Evolutionary conservation across 495 filamentous ascomycete species (phyloP), one percentile per base, ranked within the genome.

Genomic region (Monascus purpureus): DNA sequence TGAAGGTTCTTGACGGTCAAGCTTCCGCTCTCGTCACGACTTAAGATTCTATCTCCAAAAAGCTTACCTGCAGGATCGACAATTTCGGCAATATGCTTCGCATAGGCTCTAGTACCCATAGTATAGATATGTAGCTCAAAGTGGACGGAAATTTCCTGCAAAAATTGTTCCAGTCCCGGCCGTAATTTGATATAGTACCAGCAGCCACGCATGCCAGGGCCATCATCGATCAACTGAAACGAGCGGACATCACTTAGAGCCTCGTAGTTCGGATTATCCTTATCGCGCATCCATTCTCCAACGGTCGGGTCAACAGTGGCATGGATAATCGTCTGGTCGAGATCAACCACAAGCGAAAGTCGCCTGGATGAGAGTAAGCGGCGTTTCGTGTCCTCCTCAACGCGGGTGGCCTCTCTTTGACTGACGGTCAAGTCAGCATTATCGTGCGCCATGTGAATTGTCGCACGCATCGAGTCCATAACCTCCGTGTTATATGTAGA

Each of bases 181-280:
- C 90, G 84, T 61, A 93, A 75, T 55, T 99, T 99, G 63, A 96
- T 88, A 52, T 94, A 96, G 59, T 99, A 99, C 77, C 77, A 92
- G 45, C 78, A 82, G 6, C 74, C 73, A 23, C 70, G 73, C 37
- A 75, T 73, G 8, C 70, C 67, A 13, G 81, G 80, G 13, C 77
- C 82, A 46, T 94, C 86, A 38, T 93, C 83, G 8, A 71, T 63
- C 33, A 99, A 67, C 57, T 93, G 82, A 43, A 99, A 99, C 25
- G 70, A 61, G 40, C 72, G 66, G 14, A 96, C 86, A 42, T 90
- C 80, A 47, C 83, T 88, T 36, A 96, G 75, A 2, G 85, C 81
- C 28, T 85, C 76, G 51, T 95, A 70, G 47, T 99, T 99, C 18
- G 90, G 84, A 37, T 92, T 94, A 4, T 70, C 66, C 28, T 76